Base-by-base conservation (phyloP, 352 stramenopile species). In the Globisporangium lucens region DNA sequence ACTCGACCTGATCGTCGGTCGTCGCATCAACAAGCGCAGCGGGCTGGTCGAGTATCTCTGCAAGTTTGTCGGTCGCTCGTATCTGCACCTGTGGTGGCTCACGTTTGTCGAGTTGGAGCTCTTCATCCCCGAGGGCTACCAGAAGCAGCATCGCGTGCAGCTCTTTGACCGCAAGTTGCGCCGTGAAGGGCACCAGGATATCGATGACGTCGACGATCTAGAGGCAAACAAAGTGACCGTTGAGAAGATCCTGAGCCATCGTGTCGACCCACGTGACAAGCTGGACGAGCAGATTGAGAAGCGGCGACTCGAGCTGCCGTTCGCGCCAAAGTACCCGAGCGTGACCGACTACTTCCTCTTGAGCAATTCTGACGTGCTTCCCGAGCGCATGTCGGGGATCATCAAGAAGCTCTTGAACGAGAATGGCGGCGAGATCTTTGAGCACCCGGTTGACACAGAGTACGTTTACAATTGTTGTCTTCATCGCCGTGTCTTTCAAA, bases 241-340 rank as follows among this genome's bases (percentile, higher is more conserved):
- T 36, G 89, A 96, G 66, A 96, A 93, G 67, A 95, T 96, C 13
- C 69, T 96, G 65, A 94, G 80, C 65, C 89, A 96, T 68, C 92
- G 93, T 35, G 76, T 95, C 13, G 89, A 95, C 61, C 85, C 85
- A 13, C 77, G 75, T 6, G 87, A 93, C 59, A 82, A 93, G 60
- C 77, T 96, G 15, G 87, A 96, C 35, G 85, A 95, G 47, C 83
- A 93, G 47, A 93, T 95, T 55, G 87, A 93, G 66, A 90, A 87
- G 35, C 75, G 84, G 4, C 80, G 89, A 17, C 71, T 72, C 22
- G 76, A 93, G 55, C 65, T 90, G 27, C 46, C 68, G 29, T 87
- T 79, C 17, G 71, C 79, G 33, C 74, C 73, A 8, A 80, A 75
- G 15, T 96, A 87, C 65, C 89, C 89, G 12, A 82, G 82, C 36